Evolutionary conservation across 768 basidiomycete genomes (phyloP).

Genomic region (Daedaleopsis sinensis): DNA sequence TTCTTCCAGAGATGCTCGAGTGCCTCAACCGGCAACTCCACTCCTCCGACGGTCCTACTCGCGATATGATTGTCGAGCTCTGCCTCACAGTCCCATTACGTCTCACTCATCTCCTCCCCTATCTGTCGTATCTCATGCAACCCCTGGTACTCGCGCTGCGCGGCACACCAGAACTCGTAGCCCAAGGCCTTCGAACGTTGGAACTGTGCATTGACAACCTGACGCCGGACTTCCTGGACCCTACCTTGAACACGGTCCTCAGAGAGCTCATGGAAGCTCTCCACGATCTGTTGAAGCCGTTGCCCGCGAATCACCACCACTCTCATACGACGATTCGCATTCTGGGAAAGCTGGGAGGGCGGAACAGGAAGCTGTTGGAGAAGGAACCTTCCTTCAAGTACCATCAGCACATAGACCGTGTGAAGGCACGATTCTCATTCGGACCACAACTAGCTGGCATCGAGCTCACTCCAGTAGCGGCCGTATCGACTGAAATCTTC

Average conservation of each 20-base stretch:
- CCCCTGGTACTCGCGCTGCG: slow-evolving; percentile 90
- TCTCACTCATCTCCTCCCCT: slow-evolving; percentile 92
- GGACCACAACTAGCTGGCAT: slow-evolving; percentile 64
- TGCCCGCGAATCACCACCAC: slow-evolving; percentile 86
- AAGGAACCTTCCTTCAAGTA: slow-evolving; percentile 80
- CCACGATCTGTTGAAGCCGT: slow-evolving; percentile 86
- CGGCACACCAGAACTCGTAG: slow-evolving; percentile 86
- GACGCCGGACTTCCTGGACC: slow-evolving; percentile 96
- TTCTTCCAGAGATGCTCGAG: slow-evolving; percentile 97
- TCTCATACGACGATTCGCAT: slow-evolving; percentile 96
- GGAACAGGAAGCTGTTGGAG: slow-evolving; percentile 85
- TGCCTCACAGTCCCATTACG: slow-evolving; percentile 96
- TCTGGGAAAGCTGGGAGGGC: slow-evolving; percentile 92
- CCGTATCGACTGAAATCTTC: slow-evolving; percentile 67
- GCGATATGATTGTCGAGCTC: slow-evolving; percentile 95
- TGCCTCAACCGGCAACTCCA: slow-evolving; percentile 89
- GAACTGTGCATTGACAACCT: slow-evolving; percentile 99
- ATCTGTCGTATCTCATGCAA: slow-evolving; percentile 94
- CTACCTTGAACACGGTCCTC: slow-evolving; percentile 89
- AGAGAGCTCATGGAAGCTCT: slow-evolving; percentile 94
- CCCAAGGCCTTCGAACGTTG: slow-evolving; percentile 93
- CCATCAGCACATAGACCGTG: slow-evolving; percentile 67
- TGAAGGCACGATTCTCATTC: slow-evolving; percentile 75
- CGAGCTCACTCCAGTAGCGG: slow-evolving; percentile 65
- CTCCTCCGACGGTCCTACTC: slow-evolving; percentile 76